A percentile compares a stretch with the other conserved stretches of the same genome.
These are phyloP conservation scores for Phytopythium kandeliae DNA, from an alignment of 352 stramenopile species.

Conservation along the genomic window DNA sequence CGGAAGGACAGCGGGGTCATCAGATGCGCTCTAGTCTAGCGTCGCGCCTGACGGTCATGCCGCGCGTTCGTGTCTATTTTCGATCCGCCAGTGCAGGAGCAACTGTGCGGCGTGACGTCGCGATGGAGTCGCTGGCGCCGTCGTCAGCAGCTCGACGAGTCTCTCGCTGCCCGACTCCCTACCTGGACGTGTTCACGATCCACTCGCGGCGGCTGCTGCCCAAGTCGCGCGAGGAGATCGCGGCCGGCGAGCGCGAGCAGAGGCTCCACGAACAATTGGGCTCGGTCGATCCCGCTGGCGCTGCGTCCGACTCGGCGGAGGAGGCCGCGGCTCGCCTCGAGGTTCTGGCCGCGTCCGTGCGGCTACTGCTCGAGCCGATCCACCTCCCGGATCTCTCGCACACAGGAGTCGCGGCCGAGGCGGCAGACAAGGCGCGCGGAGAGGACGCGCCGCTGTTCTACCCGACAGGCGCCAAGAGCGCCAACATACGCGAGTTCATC, in stretches of 20 bases:
- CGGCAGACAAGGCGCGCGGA: not conserved
- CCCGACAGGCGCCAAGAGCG: constrained; percentile 59
- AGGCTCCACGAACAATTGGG: too few species aligned
- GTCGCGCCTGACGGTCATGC: not conserved
- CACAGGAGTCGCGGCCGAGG: constrained; percentile 31
- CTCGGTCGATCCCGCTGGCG: too few species aligned
- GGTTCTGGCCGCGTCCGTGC: constrained; percentile 28
- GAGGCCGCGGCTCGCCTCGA: constrained; percentile 17
- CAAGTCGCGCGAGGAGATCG: constrained; percentile 25
- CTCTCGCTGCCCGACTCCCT: constrained; percentile 31
- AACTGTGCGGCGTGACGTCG: not conserved
- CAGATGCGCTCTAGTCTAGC: too few species aligned
- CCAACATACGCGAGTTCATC: constrained; percentile 68
- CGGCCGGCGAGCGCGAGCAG: constrained; percentile 10
- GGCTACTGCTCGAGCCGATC: constrained; percentile 55
- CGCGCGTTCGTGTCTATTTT: too few species aligned
- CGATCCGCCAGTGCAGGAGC: not conserved
- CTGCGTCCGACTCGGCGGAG: not conserved
- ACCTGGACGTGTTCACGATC: constrained; percentile 59
- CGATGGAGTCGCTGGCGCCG: not conserved
- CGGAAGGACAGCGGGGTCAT: too few species aligned
- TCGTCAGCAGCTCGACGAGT: too few species aligned
- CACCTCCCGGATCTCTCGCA: constrained; percentile 53
- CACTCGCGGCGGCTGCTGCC: constrained; percentile 51
- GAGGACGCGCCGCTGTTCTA: constrained; percentile 61